Base-by-base conservation (phyloP, 805 yeast species). In the Torulaspora gathmanii region DNA sequence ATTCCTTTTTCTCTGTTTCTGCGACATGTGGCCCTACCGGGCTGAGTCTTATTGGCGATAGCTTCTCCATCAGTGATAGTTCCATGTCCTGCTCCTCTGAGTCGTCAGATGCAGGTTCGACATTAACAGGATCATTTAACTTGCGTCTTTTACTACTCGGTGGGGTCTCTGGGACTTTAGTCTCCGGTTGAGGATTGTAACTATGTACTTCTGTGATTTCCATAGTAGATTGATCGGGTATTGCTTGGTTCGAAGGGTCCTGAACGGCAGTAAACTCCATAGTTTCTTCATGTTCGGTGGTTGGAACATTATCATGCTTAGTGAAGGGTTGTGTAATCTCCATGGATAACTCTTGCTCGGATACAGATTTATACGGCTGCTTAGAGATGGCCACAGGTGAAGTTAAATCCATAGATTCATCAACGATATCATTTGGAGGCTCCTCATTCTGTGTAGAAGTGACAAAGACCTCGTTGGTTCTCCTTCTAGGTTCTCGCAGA, bases 41-140 rank as follows among this genome's bases (percentile, higher is more conserved):
- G 3, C 37, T 45, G 15, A 54, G 28, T 19, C 40, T 48, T 12
- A 59, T 54, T 6, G 66, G 66, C 6, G 66, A 61, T 53, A 61
- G 50, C 29, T 45, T 55, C 37, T 60, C 65, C 60, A 54, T 57
- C 26, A 43, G 29, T 26, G 52, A 47, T 5, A 60, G 37, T 16
- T 58, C 59, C 44, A 47, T 44, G 16, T 56, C 56, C 19, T 43
- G 47, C 11, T 44, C 50, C 25, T 43, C 48, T 7, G 38, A 38
- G 22, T 39, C 19, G 9, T 30, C 40, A n/a, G 16, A 25, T 9
- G 27, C 33, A 10, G 25, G 11, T 13, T 15, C 26, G 20, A 2
- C 17, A 15, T 13, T 6, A 12, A 12, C 15, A 9, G 20, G 17
- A 7, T 30, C 37, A 22, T 25, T 33, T 17, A 19, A 28, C 36